Conservation (phyloP, 179 eudicot species). For the Camellia oleifera region DNA sequence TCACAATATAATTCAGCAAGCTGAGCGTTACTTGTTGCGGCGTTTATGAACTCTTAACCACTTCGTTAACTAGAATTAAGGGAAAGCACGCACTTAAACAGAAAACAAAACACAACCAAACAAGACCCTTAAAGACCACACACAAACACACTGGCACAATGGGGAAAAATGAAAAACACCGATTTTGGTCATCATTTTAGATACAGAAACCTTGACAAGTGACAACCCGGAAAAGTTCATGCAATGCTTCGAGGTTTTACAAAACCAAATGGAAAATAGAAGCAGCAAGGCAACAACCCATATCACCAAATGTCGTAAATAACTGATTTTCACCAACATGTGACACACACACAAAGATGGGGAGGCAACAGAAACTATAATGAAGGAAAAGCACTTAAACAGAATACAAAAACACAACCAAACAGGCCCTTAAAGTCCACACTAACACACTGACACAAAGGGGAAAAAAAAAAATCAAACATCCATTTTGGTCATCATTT, state of each 20-base stretch:
- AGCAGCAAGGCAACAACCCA: constrained; percentile 1
- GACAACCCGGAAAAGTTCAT: neutral
- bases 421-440: no score
- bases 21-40: neutral
- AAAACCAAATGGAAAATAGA: neutral
- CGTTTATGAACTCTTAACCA: neutral
- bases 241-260: neutral
- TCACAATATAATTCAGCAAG: neutral
- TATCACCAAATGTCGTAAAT: neutral
- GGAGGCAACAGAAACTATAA: no score
- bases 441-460: no score
- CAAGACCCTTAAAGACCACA: neutral
- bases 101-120: no score
- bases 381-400: neutral
- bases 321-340: no score
- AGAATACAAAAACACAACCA: neutral
- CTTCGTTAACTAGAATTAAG: neutral
- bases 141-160: neutral
- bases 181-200: neutral
- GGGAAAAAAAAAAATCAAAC: neutral
- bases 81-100: no score
- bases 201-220: neutral
- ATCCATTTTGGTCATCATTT: neutral
- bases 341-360: no score
- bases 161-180: neutral